Percentiles rank a stretch among this genome's conserved stretches.
Conservation (phyloP, 1,284 basidiomycete species). For the Ganoderma meredithae region DNA sequence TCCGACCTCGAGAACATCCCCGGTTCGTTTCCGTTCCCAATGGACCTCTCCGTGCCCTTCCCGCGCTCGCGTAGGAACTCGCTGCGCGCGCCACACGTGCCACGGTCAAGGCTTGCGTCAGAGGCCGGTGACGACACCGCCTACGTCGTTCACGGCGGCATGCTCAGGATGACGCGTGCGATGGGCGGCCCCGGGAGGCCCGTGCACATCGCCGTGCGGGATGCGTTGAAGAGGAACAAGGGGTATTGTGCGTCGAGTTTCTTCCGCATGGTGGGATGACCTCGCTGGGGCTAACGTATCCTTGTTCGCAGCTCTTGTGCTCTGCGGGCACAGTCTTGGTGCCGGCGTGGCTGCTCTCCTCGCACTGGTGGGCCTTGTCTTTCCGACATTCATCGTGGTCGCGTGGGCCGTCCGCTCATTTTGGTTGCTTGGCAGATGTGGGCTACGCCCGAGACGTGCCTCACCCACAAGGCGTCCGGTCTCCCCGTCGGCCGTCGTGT, state of each 20-base stretch:
- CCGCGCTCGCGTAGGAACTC: constrained; percentile 24
- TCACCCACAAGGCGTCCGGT: constrained; percentile 75
- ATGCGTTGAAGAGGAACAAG: constrained; percentile 71
- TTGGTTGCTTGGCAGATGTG: constrained; percentile 66
- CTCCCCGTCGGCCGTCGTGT: constrained; percentile 73
- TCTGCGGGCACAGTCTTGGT: constrained; percentile 89
- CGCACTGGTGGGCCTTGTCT: constrained; percentile 64
- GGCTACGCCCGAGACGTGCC: constrained; percentile 80
- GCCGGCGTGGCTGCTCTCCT: constrained; percentile 84
- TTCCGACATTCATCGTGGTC: background rate
- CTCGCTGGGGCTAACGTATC: background rate
- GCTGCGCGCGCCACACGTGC: constrained; percentile 12
- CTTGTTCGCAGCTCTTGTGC: constrained; percentile 61
- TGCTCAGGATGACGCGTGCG: constrained; percentile 78
- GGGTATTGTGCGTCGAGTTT: constrained; percentile 62
- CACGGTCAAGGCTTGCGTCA: constrained; percentile 13
- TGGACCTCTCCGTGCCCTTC: constrained; percentile 39
- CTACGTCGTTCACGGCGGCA: constrained; percentile 80
- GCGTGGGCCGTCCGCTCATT: background rate
- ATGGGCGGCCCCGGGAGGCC: constrained; percentile 83
- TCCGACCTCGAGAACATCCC: constrained; percentile 42
- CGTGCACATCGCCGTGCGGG: constrained; percentile 76
- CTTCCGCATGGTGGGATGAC: constrained; percentile 1
- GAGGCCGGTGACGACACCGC: constrained; percentile 36
- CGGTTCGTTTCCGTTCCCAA: constrained; percentile 42